Percentiles rank a stretch among this genome's conserved stretches.
These are phyloP conservation scores for Whalleya microplaca DNA, from an alignment of 2,329 filamentous ascomycete species.

Conservation along the genomic window DNA sequence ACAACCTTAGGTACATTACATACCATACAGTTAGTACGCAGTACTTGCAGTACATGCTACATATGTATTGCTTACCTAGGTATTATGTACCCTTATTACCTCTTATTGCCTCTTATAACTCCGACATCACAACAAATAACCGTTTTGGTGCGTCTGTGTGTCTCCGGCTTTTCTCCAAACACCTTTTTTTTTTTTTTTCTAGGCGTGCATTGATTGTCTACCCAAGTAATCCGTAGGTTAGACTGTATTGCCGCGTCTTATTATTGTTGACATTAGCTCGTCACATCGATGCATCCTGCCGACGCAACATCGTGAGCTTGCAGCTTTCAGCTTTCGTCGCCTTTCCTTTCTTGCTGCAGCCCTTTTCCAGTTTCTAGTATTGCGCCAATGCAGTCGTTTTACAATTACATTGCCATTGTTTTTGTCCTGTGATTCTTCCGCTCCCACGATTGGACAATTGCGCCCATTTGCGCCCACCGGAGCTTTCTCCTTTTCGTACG, in stretches of 20 bases:
- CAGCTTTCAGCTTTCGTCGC: slow-evolving; percentile 3
- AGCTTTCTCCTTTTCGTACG: background rate
- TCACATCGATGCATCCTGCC: slow-evolving; percentile 10
- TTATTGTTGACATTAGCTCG: slow-evolving; percentile 4
- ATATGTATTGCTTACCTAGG: background rate
- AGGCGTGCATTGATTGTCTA: too few relatives aligned
- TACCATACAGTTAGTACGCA: too few relatives aligned
- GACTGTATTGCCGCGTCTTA: slow-evolving; percentile 28
- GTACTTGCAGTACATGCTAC: too few relatives aligned
- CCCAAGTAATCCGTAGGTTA: too few relatives aligned
- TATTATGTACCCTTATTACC: too few relatives aligned
- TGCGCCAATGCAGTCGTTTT: background rate
- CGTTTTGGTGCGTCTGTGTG: slow-evolving; percentile 10
- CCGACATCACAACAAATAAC: slow-evolving; percentile 19
- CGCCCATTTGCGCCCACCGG: too few relatives aligned
- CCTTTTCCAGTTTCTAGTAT: background rate
- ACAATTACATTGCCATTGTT: background rate
- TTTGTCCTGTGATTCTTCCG: background rate
- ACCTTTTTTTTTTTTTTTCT: too few relatives aligned
- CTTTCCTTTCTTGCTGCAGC: slow-evolving; percentile 19
- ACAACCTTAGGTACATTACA: too few relatives aligned
- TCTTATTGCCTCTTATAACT: too few relatives aligned
- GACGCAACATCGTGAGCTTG: background rate
- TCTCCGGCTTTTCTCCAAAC: slow-evolving; percentile 8
- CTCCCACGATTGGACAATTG: background rate